These are phyloP conservation scores for Xylariaceae sp. DNA, from an alignment of 2,329 filamentous ascomycete genomes.

Conservation along the genomic window DNA sequence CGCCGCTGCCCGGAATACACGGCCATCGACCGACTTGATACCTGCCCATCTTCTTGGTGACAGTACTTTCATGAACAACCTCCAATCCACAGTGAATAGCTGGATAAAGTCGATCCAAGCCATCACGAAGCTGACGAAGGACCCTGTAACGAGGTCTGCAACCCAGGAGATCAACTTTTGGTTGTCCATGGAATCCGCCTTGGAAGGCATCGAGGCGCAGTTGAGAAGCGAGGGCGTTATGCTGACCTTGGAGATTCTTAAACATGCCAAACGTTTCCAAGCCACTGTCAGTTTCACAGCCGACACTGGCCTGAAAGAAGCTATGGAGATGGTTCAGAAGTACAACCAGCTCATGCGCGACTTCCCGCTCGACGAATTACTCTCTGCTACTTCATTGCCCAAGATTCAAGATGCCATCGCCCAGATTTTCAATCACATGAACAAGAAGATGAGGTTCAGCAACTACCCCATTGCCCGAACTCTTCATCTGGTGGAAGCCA, in stretches of 20 bases:
- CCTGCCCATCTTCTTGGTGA: slow-evolving; percentile 74
- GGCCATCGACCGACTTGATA: slow-evolving; percentile 75
- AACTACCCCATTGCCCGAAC: slow-evolving; percentile 92
- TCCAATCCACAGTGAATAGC: slow-evolving; percentile 89
- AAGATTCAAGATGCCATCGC: slow-evolving; percentile 87
- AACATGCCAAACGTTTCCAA: slow-evolving; percentile 96
- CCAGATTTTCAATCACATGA: slow-evolving; percentile 89
- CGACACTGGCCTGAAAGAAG: slow-evolving; percentile 93
- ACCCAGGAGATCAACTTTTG: slow-evolving; percentile 99
- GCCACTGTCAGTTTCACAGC: slow-evolving; percentile 95
- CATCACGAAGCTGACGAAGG: slow-evolving; percentile 90
- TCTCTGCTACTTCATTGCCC: slow-evolving; percentile 82
- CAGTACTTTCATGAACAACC: slow-evolving; percentile 85
- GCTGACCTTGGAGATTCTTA: slow-evolving; percentile 89
- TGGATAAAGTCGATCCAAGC: slow-evolving; percentile 99
- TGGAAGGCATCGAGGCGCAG: slow-evolving; percentile 89
- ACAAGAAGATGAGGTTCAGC: slow-evolving; percentile 95
- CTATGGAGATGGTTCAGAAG: slow-evolving; percentile 92
- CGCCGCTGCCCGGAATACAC: slow-evolving; percentile 61
- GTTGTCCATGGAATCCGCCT: slow-evolving; percentile 90
- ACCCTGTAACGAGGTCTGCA: slow-evolving; percentile 71
- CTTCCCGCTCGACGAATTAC: slow-evolving; percentile 89
- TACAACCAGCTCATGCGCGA: slow-evolving; percentile 99
- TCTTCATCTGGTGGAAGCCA: slow-evolving; percentile 90
- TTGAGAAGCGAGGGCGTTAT: slow-evolving; percentile 83